Percentiles rank a stretch among this genome's conserved stretches.
Conservation (phyloP, 495 filamentous ascomycete genomes). For the Cenococcum geophilum region DNA sequence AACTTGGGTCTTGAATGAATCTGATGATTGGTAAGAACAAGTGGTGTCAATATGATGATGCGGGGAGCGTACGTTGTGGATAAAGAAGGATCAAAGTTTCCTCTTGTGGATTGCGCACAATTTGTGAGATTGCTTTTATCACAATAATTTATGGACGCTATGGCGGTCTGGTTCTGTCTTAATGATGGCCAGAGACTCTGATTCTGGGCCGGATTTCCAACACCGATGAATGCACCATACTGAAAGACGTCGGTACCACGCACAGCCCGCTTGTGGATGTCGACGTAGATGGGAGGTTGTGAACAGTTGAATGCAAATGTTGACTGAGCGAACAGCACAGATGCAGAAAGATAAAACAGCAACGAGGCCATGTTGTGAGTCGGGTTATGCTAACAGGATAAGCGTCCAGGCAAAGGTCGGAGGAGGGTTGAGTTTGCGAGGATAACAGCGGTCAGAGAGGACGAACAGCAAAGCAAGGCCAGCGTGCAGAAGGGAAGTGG, state of each 20-base stretch:
- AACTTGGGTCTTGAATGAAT: conserved; percentile 15
- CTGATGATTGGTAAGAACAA: conserved; percentile 14
- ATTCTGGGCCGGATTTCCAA: conserved; percentile 35
- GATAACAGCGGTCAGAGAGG: not conserved
- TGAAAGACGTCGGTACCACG: conserved; percentile 28
- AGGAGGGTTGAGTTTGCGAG: not conserved
- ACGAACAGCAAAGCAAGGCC: not conserved
- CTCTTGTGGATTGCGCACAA: conserved; percentile 26
- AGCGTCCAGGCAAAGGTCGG: conserved; percentile 5
- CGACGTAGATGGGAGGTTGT: conserved; percentile 36
- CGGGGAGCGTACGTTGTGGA: conserved; percentile 25
- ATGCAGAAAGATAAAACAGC: conserved; percentile 24
- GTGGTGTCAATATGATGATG: not conserved
- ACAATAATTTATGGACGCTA: conserved; percentile 29
- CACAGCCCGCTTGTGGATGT: conserved; percentile 35
- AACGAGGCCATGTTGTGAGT: conserved; percentile 20
- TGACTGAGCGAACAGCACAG: conserved; percentile 31
- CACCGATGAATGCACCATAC: conserved; percentile 36
- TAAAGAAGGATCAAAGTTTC: conserved; percentile 21
- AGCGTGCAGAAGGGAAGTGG: conserved; percentile 20
- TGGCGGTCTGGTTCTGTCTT: conserved; percentile 33
- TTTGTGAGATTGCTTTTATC: conserved; percentile 27
- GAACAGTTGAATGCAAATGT: conserved; percentile 35
- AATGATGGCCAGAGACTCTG: conserved; percentile 36
- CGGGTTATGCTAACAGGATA: conserved; percentile 12